Base-by-base conservation (phyloP, 2,329 filamentous ascomycete genomes). In the Thelonectria blattea region DNA sequence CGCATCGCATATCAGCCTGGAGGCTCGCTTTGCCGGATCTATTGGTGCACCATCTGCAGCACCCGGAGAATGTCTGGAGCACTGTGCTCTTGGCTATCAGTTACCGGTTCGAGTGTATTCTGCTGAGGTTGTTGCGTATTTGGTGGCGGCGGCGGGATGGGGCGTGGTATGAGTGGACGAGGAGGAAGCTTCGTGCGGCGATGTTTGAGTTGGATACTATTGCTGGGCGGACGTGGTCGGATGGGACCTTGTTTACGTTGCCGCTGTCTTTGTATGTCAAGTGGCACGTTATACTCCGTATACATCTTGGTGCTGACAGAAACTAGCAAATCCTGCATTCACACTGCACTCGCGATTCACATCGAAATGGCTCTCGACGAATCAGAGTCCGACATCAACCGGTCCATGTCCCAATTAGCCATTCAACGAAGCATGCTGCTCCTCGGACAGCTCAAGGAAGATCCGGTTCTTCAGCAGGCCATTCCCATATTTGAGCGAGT, bases 191-290 rank as follows among this genome's bases (percentile, higher is more conserved):
- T 9, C 49, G 43, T 20, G 39, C 34, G 5, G 49, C 56, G n/a
- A 59, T 59, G 22, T 59, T 59, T 27, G 56, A 59, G 37, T 45
- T 59, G n/a, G 56, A 59, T 18, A 59, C 56, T 1, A 50, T 59
- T 20, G 24, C 45, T 42, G 56, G 56, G 8, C 32, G 56, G 27
- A 51, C 47, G 6, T 59, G 49, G 56, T 49, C 27, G 17, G 34
- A 52, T 10, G 43, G 45, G 10, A 53, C 37, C 14, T 32, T 59
- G 17, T 43, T 32, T 3, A 54, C 32, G 3, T 37, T 59, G 3
- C 56, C 56, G 2, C 14, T 59, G 12, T 53, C 56, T 22, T 59
- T 59, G 56, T 59, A 53, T 4, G 56, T n/a, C n/a, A n/a, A n/a
- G n/a, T n/a, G n/a, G n/a, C n/a, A n/a, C n/a, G n/a, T n/a, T n/a